Evolutionary conservation across 345 rosid genomes (phyloP).

Genomic region (Aquilaria yunnanensis): DNA sequence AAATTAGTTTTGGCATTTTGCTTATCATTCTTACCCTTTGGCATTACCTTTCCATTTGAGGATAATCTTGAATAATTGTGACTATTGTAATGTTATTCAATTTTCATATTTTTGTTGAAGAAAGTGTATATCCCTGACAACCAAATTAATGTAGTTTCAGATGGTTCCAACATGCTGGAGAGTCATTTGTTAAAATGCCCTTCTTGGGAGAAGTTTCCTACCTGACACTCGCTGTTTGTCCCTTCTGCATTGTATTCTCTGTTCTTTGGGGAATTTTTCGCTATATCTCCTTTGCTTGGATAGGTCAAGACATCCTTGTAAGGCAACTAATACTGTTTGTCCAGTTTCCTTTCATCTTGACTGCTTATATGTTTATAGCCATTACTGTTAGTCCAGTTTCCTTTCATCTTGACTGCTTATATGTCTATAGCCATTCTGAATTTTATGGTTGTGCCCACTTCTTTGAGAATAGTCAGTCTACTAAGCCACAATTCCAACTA

Average conservation of each 20-base stretch:
- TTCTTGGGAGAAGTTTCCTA: slow-evolving; percentile 80
- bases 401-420: neutral
- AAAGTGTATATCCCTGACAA: slow-evolving; percentile 30
- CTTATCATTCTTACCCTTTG: too few relatives aligned
- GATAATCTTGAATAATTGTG: too few relatives aligned
- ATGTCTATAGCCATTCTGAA: neutral
- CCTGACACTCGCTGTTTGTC: slow-evolving; percentile 81
- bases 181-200: slow-evolving; percentile 74
- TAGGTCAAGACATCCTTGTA: slow-evolving; percentile 99
- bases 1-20: too few relatives aligned
- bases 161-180: slow-evolving; percentile 73
- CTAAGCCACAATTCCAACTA: too few relatives aligned
- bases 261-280: slow-evolving; percentile 85
- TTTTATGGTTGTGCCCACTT: too few relatives aligned
- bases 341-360: too few relatives aligned
- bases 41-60: too few relatives aligned
- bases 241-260: slow-evolving; percentile 91
- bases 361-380: slow-evolving; percentile 1
- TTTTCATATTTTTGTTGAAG: too few relatives aligned
- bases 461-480: too few relatives aligned
- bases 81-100: too few relatives aligned
- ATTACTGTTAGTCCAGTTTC: neutral
- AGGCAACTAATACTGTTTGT: slow-evolving; percentile 21
- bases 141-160: slow-evolving; percentile 64
- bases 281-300: slow-evolving; percentile 71